Evolutionary conservation across 1,284 basidiomycete genomes (phyloP).

Genomic region (Tilletia indica): DNA sequence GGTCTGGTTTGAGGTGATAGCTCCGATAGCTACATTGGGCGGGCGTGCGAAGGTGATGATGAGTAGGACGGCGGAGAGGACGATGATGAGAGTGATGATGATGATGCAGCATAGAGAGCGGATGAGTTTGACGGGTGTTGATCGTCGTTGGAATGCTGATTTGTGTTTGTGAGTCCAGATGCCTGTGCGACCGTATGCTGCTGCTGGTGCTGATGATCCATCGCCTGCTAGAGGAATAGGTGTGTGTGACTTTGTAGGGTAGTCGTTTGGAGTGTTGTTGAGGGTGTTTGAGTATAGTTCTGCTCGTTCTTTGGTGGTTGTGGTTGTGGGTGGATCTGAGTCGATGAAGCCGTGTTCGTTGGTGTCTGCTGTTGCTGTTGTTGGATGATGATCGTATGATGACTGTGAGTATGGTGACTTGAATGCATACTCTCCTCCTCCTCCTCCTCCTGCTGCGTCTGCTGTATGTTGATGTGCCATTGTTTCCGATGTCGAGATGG

Average conservation of each 20-base stretch:
- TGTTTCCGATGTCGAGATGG: too few species aligned
- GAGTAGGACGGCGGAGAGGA: conserved; percentile 43
- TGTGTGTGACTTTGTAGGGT: background rate
- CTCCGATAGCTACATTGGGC: conserved; percentile 46
- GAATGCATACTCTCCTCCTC: conserved; percentile 1
- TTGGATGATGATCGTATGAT: background rate
- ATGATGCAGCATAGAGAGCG: conserved; percentile 44
- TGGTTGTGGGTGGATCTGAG: background rate
- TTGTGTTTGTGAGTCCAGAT: conserved; percentile 50
- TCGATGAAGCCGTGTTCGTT: conserved; percentile 3
- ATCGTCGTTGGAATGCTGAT: conserved; percentile 38
- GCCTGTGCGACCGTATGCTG: conserved; percentile 38
- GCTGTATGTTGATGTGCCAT: too few species aligned
- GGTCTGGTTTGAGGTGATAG: conserved; percentile 29
- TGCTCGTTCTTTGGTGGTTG: background rate
- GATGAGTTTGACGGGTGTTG: conserved; percentile 37
- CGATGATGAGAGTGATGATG: conserved; percentile 39
- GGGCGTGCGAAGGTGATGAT: conserved; percentile 48
- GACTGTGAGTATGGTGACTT: conserved; percentile 9
- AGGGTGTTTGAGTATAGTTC: conserved; percentile 5
- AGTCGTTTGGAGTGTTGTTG: background rate
- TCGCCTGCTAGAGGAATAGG: too few species aligned
- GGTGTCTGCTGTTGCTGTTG: background rate
- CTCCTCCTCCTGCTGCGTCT: background rate
- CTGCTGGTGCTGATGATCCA: conserved; percentile 27